Evolutionary conservation across 2,329 filamentous ascomycete species (phyloP).

Genomic region (Blumeria graminis): DNA sequence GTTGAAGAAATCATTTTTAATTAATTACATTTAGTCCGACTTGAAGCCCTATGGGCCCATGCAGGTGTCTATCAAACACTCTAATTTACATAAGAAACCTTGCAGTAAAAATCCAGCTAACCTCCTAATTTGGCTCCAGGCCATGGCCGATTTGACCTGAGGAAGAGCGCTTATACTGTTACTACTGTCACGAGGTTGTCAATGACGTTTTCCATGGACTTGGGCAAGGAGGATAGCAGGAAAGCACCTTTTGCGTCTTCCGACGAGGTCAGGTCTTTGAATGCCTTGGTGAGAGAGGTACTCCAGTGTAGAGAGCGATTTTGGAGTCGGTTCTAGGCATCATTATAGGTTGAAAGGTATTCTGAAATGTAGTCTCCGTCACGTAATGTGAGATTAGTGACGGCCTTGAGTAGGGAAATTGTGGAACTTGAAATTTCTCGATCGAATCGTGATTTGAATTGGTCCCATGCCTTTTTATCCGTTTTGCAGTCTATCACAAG

Average conservation of each 20-base stretch:
- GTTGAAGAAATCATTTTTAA: too few species aligned
- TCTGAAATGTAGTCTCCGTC: background rate
- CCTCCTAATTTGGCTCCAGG: too few species aligned
- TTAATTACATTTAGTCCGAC: too few species aligned
- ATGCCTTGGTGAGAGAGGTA: background rate
- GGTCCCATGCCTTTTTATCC: background rate
- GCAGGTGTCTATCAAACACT: too few species aligned
- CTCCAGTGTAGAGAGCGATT: slow-evolving; percentile 21
- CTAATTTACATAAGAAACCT: too few species aligned
- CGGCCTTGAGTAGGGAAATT: background rate
- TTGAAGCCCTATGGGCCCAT: too few species aligned
- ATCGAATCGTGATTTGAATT: background rate
- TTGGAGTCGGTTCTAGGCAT: slow-evolving; percentile 3
- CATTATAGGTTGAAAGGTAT: background rate
- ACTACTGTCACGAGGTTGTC: background rate
- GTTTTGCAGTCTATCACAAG: background rate
- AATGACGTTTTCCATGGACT: background rate
- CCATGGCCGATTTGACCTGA: too few species aligned
- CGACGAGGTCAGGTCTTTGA: background rate
- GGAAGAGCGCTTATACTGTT: too few species aligned
- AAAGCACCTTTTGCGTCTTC: background rate
- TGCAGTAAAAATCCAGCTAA: too few species aligned
- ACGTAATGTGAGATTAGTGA: background rate
- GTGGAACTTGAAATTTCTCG: background rate
- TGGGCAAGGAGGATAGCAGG: background rate